Conservation (phyloP, 2,329 filamentous ascomycete genomes). For the Penicillium sp. region DNA sequence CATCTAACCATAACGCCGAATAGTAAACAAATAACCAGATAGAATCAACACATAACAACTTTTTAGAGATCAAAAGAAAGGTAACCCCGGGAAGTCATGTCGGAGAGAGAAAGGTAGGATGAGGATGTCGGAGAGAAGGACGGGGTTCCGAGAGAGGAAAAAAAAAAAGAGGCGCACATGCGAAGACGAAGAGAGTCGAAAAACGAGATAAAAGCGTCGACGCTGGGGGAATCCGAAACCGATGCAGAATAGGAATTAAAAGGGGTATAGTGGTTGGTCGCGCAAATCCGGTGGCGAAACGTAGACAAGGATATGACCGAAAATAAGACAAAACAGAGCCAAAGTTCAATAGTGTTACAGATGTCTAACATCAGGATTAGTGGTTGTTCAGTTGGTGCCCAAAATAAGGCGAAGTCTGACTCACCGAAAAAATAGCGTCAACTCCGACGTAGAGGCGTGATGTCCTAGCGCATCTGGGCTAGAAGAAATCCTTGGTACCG, state of each 20-base stretch:
- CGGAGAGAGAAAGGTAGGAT: slow-evolving; percentile 6
- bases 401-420: slow-evolving; percentile 19
- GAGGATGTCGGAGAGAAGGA: slow-evolving; percentile 4
- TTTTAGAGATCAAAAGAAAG: background rate
- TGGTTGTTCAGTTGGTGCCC: slow-evolving; percentile 23
- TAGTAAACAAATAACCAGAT: slow-evolving; percentile 18
- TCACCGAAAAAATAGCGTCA: slow-evolving; percentile 28
- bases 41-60: slow-evolving; percentile 4
- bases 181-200: slow-evolving; percentile 15
- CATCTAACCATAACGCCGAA: slow-evolving; percentile 42
- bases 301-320: slow-evolving; percentile 18
- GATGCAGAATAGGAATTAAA: slow-evolving; percentile 28
- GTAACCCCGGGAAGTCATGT: slow-evolving; percentile 8
- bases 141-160: slow-evolving; percentile 11
- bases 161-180: slow-evolving; percentile 9
- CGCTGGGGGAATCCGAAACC: slow-evolving; percentile 28
- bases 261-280: slow-evolving; percentile 29
- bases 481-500: slow-evolving; percentile 12
- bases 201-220: slow-evolving; percentile 16
- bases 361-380: slow-evolving; percentile 18
- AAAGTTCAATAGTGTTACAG: slow-evolving; percentile 33
- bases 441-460: slow-evolving; percentile 29
- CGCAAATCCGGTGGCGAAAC: slow-evolving; percentile 21
- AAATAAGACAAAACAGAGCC: slow-evolving; percentile 8
- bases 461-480: slow-evolving; percentile 27